These are phyloP conservation scores for Niebla homalea DNA, from an alignment of 495 filamentous ascomycete species.

Conservation along the genomic window DNA sequence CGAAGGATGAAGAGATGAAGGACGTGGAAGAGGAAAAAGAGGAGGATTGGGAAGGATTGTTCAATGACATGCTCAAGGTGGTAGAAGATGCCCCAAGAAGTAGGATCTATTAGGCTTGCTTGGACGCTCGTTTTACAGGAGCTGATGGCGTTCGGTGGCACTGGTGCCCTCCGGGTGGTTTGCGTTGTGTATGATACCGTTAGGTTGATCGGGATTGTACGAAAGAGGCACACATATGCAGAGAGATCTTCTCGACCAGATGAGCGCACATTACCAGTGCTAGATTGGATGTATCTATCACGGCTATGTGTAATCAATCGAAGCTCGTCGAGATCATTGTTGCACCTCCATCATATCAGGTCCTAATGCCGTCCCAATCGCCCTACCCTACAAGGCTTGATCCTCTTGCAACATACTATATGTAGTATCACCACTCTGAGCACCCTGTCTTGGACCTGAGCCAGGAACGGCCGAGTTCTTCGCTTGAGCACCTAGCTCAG, in stretches of 20 bases:
- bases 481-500: conserved; percentile 35
- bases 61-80: conserved; percentile 13
- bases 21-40: conserved; percentile 36
- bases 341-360: neutral
- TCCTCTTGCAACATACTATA: conserved; percentile 34
- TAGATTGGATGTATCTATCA: no score
- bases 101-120: neutral
- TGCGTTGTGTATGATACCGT: no score
- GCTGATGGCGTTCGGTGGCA: no score
- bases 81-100: conserved; percentile 9
- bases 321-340: neutral
- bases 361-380: neutral
- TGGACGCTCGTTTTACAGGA: no score
- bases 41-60: conserved; percentile 10
- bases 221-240: no score
- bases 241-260: no score
- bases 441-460: conserved; percentile 28
- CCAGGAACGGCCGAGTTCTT: conserved; percentile 27
- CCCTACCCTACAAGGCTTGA: conserved; percentile 18
- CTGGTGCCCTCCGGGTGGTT: no score
- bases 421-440: conserved; percentile 23
- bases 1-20: conserved; percentile 33
- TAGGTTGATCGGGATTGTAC: no score
- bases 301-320: neutral
- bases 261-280: no score